Evolutionary conservation across 352 stramenopile genomes (phyloP), one percentile per base, ranked within the genome.

Genomic region (Thalassiosira ordinaria): DNA sequence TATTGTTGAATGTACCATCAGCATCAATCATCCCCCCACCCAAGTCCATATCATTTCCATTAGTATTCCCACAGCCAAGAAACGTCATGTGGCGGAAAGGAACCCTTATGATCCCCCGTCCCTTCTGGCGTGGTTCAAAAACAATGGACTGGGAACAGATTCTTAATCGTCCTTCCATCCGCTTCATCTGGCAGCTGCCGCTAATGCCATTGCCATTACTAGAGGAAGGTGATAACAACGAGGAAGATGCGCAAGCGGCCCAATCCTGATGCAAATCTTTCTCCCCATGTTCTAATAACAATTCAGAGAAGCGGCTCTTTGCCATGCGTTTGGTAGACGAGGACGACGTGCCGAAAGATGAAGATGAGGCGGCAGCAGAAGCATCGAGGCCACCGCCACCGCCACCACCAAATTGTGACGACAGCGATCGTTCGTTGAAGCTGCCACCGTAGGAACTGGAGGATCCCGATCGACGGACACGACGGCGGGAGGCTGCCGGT

Each of bases 281-380:
- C 70, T 93, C 88, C 55, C 88, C 88, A 69, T 92, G 78, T 67
- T 93, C 88, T 3, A 93, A 52, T 41, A 93, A 27, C 33, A 93
- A 65, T 44, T 71, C 71, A 8, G 80, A 89, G 66, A 93, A 93
- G 31, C 88, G 81, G 68, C 35, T 75, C 31, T 73, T 78, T 13
- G n/a, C 33, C 46, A 1, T 44, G 20, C 49, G 26, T 5, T 65
- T 64, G n/a, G n/a, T n/a, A n/a, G n/a, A n/a, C n/a, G n/a, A n/a
- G 35, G 31, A 74, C 5, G 52, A 24, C 13, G 41, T 44, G 51
- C 33, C 39, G 9, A 16, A 22, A 14, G 39, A 46, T 27, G 31
- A 18, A 55, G 9, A n/a, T 5, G 22, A 35, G 22, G 13, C 22
- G 60, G 22, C 13, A 14, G 27, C 9, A 47, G 44, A 31, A 18